Percentiles rank a stretch among this genome's conserved stretches.
phyloP scores from a whole-genome alignment of 2,329 filamentous ascomycete species.

The Epichloe gansuensis region DNA sequence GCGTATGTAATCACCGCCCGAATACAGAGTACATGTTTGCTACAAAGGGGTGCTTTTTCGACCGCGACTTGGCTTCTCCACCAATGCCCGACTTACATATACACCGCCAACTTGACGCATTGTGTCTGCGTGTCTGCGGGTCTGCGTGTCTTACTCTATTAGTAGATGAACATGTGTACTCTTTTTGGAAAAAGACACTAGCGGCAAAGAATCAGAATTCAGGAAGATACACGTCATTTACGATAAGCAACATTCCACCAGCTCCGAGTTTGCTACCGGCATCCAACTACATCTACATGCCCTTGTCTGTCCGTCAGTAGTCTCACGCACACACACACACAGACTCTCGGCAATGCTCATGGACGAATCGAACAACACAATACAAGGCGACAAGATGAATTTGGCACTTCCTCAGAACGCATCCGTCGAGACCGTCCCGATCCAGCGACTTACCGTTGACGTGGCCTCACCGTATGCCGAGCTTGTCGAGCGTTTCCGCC shows the following conservation, averaged over 20 bases:
- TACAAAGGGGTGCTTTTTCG: neutral
- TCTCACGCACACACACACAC: neutral
- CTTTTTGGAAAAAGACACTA: no score
- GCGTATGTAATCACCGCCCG: no score
- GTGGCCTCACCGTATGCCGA: neutral
- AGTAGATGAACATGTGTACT: no score
- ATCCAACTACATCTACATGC: neutral
- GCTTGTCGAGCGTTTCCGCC: neutral
- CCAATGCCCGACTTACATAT: neutral
- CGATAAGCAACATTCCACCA: no score
- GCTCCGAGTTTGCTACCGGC: neutral
- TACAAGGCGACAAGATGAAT: neutral
- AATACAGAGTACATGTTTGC: neutral
- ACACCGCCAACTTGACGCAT: neutral
- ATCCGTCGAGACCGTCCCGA: neutral
- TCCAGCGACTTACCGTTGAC: conserved; percentile 1
- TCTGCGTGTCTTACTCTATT: neutral
- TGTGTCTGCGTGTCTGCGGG: neutral
- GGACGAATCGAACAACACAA: no score
- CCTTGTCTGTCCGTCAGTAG: neutral
- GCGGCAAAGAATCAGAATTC: no score
- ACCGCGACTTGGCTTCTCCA: neutral
- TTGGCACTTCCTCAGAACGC: neutral
- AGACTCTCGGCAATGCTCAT: no score
- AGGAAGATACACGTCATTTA: neutral